Base-by-base conservation (phyloP, 2,329 filamentous ascomycete species). In the Onygenales sp. region DNA sequence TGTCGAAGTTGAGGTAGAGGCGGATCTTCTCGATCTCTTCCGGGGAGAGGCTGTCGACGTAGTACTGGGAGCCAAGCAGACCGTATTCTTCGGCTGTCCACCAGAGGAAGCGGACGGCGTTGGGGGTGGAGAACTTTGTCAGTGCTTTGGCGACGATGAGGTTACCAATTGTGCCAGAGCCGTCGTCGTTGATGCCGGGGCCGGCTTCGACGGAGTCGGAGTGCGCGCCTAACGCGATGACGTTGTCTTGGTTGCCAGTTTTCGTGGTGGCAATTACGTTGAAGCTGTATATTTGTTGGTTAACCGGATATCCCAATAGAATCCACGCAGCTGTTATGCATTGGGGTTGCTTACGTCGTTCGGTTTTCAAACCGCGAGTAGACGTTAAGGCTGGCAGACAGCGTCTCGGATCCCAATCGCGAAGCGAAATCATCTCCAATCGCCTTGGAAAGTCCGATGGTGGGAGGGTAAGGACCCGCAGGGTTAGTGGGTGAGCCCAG, bases 171-270 rank as follows among this genome's bases (percentile, higher is more conserved):
- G 78, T 82, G 52, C 86, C 86, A 2, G 83, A 84, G 46, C 86
- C 86, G 62, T 90, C 85, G 60, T 90, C 86, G 66, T 90, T 90
- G 75, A 90, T 88, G 17, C 86, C 86, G 1, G 82, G 82, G 0
- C 82, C 54, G 31, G 74, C 77, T 32, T 74, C 72, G 17, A 85
- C 82, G 6, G 77, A 81, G 67, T 85, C 82, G 14, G 76, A 77
- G 66, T 85, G 82, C 2, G 76, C 81, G 42, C 81, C 81, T 11
- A 84, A 66, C 49, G 80, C 75, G 46, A 85, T 71, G 36, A 79
- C 72, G 61, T 84, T 82, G 57, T 80, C 67, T 14, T 78, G 75
- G 63, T 84, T 78, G 43, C 82, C 82, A 11, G 67, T 68, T 56
- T 75, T 78, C 9, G 80, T 81, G 59, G 81, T 77, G 4, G 82